Evolutionary conservation across 306 rosid species (phyloP), one percentile per base, ranked within the genome.

Genomic region (Castanea sativa): DNA sequence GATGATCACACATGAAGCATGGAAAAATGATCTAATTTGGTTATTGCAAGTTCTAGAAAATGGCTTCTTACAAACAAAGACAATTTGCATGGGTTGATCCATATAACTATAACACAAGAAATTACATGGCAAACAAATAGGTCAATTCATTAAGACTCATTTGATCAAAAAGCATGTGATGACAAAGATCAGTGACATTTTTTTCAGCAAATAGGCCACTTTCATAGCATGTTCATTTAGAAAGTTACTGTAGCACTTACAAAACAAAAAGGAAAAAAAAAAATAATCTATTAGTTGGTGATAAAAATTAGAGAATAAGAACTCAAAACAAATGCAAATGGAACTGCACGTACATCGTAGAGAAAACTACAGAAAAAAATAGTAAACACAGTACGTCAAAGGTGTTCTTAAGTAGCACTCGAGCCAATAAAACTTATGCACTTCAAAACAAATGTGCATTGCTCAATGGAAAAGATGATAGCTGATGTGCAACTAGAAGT

Each of bases 61-160:
- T 10, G 29, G 35, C 19, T 29, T 63, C 19, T 29, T 11, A 18
- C 41, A 63, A 63, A 63, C 4, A 13, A 35, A 63, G 30, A 6
- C 15, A 49, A 3, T 12, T 21, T 58, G 29, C 21, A 32, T 1
- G 13, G 53, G 35, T 79, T 63, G 65, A 3, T 21, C 6, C 35
- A 51, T 18, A 45, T 73, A 41, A 41, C 65, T 69, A 38, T 65
- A 25, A 51, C 68, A 56, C n/a, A 56, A 84, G 61, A 73, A 70
- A 72, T 58, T 57, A 73, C 23, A 30, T 56, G 18, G 29, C 13
- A 77, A 21, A 64, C 60, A 0, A 64, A 53, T 57, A 56, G 21
- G 73, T 51, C 74, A 8, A 16, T 58, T 71, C 64, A 55, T 55
- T 65, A 81, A 73, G 32, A 69, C 15, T 41, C 59, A 74, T 35